These are phyloP conservation scores for Candida sp. DNA, from an alignment of 1,139 yeast genomes.

Conservation along the genomic window DNA sequence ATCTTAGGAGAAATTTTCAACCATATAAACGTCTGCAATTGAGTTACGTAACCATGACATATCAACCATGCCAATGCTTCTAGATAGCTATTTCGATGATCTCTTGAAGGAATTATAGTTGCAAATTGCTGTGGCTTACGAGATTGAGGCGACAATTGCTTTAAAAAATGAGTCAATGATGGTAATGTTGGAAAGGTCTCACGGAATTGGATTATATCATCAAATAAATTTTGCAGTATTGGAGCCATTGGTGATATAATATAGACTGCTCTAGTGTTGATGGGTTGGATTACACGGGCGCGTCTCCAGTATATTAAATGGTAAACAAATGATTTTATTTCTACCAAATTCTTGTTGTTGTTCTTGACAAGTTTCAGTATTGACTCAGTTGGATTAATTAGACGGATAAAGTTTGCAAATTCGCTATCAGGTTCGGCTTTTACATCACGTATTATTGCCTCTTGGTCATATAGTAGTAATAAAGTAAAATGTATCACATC, in stretches of 20 bases:
- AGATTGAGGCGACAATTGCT: constrained; percentile 61
- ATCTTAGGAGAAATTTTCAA: constrained; percentile 70
- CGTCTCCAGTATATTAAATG: constrained; percentile 91
- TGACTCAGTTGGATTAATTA: constrained; percentile 66
- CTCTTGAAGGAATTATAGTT: constrained; percentile 75
- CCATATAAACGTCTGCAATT: constrained; percentile 78
- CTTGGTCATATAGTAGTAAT: constrained; percentile 76
- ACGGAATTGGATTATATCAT: constrained; percentile 53
- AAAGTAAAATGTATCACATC: constrained; percentile 58
- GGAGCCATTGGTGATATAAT: constrained; percentile 92
- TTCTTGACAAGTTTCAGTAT: constrained; percentile 46
- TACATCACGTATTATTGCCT: constrained; percentile 66
- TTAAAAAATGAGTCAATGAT: constrained; percentile 68
- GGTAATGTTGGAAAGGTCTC: constrained; percentile 75
- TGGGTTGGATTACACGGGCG: constrained; percentile 80
- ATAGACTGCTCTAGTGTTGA: constrained; percentile 70
- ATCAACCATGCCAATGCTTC: constrained; percentile 84
- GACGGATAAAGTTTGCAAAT: constrained; percentile 62
- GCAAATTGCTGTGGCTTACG: constrained; percentile 69
- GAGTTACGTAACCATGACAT: constrained; percentile 77
- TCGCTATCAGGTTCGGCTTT: constrained; percentile 62
- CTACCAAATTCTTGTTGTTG: constrained; percentile 23
- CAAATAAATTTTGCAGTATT: constrained; percentile 41
- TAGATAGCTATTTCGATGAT: constrained; percentile 73
- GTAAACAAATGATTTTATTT: constrained; percentile 71